phyloP scores from a whole-genome alignment of 257 asterid genomes.

The Cynanchum wilfordii region DNA sequence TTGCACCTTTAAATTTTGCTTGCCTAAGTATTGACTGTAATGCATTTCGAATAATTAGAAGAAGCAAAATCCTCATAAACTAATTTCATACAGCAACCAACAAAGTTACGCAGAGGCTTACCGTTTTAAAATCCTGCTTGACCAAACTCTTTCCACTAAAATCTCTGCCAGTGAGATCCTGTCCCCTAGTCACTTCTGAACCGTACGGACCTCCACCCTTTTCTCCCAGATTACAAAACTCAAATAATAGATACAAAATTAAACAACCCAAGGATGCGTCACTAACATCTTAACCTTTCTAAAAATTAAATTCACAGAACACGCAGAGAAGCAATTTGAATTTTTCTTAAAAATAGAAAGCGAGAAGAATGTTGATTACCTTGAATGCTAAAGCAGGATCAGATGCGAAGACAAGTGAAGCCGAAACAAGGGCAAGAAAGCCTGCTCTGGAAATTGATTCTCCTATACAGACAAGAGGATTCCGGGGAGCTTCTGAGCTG shows the following conservation, averaged over 20 bases:
- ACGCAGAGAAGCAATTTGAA: neutral
- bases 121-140: conserved; percentile 95
- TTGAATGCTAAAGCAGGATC: conserved; percentile 90
- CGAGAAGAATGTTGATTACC: conserved; percentile 32
- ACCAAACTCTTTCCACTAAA: conserved; percentile 80
- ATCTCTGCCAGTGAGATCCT: conserved; percentile 82
- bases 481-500: conserved; percentile 17
- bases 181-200: conserved; percentile 92
- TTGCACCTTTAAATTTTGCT: conserved; percentile 92
- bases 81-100: neutral
- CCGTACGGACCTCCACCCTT: conserved; percentile 99
- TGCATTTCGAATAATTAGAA: neutral
- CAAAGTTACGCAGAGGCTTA: conserved; percentile 16
- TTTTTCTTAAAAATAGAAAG: neutral
- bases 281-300: neutral
- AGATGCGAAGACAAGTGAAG: conserved; percentile 63
- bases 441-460: conserved; percentile 57
- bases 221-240: conserved; percentile 11
- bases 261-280: neutral
- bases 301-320: neutral
- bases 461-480: conserved; percentile 24
- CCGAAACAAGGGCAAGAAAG: conserved; percentile 60
- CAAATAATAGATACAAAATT: conserved; percentile 7
- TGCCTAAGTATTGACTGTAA: conserved; percentile 88
- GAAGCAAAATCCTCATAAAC: neutral